Base-by-base conservation (phyloP, 1,284 basidiomycete genomes). In the Tylopilus sp. region DNA sequence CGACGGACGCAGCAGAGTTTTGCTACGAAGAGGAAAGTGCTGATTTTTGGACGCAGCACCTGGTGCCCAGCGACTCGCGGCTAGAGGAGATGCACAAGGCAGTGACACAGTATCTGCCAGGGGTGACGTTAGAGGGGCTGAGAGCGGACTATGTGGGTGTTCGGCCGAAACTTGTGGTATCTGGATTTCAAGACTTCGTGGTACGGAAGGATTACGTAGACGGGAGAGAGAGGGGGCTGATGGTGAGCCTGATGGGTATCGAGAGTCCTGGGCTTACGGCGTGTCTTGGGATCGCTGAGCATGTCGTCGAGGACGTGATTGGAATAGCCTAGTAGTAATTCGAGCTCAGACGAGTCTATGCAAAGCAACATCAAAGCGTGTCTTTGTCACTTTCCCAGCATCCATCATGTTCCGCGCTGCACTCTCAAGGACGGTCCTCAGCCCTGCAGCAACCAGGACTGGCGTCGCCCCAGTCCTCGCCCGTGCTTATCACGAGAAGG, bases 91-190 rank as follows among this genome's bases (percentile, higher is more conserved):
- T 95, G 77, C 74, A 85, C 54, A 56, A 71, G 19, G 84, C 87
- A 0, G 79, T 92, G 13, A 76, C 70, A 18, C 72, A 71, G 37
- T 96, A 95, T 69, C 74, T 99, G 31, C 91, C 94, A 0, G 74
- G 71, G 7, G 79, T 97, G 15, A 63, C 66, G 9, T 62, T 78
- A 2, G 75, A 82, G 8, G 82, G 84, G 0, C 74, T 99, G 45
- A 74, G 80, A 52, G 86, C 92, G 2, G 95, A 97, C 68, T 98
- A 97, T 65, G 85, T 87, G 19, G 96, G 96, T 2, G 83, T 99
- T 55, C 77, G 96, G 49, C 93, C 96, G 4, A 98, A 98, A 68
- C 74, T 97, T 13, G 81, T 83, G 6, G 78, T 82, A 1, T 89
- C 90, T 6, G 85, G 84, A 1, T 96, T 97, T 65, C 82, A 86